Percentiles rank a stretch among this genome's conserved stretches.
phyloP scores from a whole-genome alignment of 768 basidiomycete genomes.

The Arthromyces matolae region DNA sequence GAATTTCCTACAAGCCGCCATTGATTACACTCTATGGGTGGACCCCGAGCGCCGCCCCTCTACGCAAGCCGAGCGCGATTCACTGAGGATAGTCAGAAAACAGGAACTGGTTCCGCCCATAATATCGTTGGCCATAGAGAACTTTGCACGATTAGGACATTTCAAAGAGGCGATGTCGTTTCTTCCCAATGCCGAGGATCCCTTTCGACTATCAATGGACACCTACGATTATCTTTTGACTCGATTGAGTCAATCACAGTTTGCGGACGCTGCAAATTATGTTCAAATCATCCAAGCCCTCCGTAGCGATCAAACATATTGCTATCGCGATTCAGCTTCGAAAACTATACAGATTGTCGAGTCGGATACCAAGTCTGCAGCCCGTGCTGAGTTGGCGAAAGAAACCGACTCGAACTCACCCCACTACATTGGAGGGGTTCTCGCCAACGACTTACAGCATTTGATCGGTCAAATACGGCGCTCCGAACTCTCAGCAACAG shows the following conservation, averaged over 20 bases:
- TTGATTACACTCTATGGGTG: constrained; percentile 16
- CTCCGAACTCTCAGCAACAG: constrained; percentile 18
- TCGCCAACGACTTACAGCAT: constrained; percentile 2
- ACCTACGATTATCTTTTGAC: constrained; percentile 35
- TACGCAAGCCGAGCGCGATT: not conserved
- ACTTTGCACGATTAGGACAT: constrained; percentile 35
- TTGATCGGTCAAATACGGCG: constrained; percentile 1
- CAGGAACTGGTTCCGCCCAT: constrained; percentile 20
- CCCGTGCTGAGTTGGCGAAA: not conserved
- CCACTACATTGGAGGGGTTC: constrained; percentile 5
- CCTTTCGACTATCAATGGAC: constrained; percentile 29
- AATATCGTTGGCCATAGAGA: constrained; percentile 38
- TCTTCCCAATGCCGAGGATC: constrained; percentile 32
- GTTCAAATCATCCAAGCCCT: constrained; percentile 19
- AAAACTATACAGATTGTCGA: too few relatives aligned
- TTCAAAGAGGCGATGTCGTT: constrained; percentile 41
- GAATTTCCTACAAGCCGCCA: constrained; percentile 26
- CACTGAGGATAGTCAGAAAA: not conserved
- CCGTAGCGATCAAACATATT: constrained; percentile 9
- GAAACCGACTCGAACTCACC: constrained; percentile 4
- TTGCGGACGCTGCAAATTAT: constrained; percentile 4
- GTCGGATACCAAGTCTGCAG: too few relatives aligned
- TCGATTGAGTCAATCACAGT: constrained; percentile 16
- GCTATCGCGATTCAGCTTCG: too few relatives aligned
- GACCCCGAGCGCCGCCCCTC: not conserved